These are phyloP conservation scores for Ophiorrhiza pumila DNA, from an alignment of 257 asterid species.

Conservation along the genomic window DNA sequence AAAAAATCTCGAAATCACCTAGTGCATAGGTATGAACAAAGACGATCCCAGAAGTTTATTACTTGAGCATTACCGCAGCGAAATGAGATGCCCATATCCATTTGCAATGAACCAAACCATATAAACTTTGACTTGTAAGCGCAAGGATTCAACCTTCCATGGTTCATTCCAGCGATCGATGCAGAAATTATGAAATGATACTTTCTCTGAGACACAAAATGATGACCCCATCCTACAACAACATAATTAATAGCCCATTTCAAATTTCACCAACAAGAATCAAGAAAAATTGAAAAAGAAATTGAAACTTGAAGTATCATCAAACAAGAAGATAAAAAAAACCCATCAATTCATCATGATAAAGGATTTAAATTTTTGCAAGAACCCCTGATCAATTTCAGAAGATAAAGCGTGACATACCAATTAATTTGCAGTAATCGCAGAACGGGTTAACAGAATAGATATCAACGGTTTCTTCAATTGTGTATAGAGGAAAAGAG, in stretches of 20 bases:
- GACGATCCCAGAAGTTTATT: slow-evolving; percentile 76
- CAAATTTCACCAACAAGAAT: neutral
- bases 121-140: slow-evolving; percentile 39
- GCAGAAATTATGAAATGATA: slow-evolving; percentile 68
- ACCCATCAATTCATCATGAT: slow-evolving; percentile 1
- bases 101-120: slow-evolving; percentile 80
- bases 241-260: slow-evolving; percentile 1
- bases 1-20: slow-evolving; percentile 38
- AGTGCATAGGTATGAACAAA: slow-evolving; percentile 53
- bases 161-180: slow-evolving; percentile 41
- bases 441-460: slow-evolving; percentile 52
- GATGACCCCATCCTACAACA: slow-evolving; percentile 83
- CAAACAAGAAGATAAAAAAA: neutral
- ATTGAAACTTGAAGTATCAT: neutral
- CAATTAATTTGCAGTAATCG: slow-evolving; percentile 58
- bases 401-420: slow-evolving; percentile 13
- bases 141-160: slow-evolving; percentile 36
- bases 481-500: slow-evolving; percentile 51
- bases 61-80: slow-evolving; percentile 40
- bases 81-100: slow-evolving; percentile 75
- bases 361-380: neutral
- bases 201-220: slow-evolving; percentile 67
- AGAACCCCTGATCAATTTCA: neutral
- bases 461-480: slow-evolving; percentile 66
- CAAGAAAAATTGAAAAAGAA: neutral